phyloP scores from a whole-genome alignment of 2,329 filamentous ascomycete species.

The Trichophyton rubrum region DNA sequence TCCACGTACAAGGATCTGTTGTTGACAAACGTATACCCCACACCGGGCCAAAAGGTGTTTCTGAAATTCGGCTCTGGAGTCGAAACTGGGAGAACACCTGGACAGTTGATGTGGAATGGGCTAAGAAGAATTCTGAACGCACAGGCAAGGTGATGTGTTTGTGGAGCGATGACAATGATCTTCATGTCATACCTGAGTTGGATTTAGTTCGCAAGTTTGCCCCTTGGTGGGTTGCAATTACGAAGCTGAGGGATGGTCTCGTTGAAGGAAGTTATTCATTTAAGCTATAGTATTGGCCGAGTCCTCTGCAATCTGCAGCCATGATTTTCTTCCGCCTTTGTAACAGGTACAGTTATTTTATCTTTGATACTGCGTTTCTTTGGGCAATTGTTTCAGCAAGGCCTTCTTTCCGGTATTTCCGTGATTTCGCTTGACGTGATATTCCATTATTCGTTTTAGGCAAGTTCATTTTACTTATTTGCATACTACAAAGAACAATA shows the following conservation, averaged over 20 bases:
- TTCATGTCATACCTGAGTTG: constrained; percentile 63
- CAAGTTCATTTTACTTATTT: background rate
- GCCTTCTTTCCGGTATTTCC: background rate
- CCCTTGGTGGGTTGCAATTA: constrained; percentile 66
- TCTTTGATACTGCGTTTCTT: background rate
- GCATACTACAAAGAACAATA: background rate
- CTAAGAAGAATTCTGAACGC: constrained; percentile 32
- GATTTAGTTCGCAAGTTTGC: constrained; percentile 66
- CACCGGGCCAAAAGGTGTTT: constrained; percentile 50
- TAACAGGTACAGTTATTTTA: background rate
- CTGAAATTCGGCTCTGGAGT: constrained; percentile 66
- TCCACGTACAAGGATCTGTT: constrained; percentile 50
- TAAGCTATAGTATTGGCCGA: background rate
- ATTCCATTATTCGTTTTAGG: background rate
- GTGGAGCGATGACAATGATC: constrained; percentile 74
- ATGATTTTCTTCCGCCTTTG: background rate
- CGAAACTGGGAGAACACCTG: constrained; percentile 66
- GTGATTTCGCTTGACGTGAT: background rate
- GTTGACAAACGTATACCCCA: constrained; percentile 51
- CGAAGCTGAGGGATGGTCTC: constrained; percentile 64
- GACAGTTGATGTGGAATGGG: constrained; percentile 62
- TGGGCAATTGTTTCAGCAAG: background rate
- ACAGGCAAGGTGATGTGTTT: constrained; percentile 61
- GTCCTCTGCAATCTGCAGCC: background rate
- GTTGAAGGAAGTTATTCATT: constrained; percentile 69